Base-by-base conservation (phyloP, 768 basidiomycete genomes). In the Leccinum pellstonianum region DNA sequence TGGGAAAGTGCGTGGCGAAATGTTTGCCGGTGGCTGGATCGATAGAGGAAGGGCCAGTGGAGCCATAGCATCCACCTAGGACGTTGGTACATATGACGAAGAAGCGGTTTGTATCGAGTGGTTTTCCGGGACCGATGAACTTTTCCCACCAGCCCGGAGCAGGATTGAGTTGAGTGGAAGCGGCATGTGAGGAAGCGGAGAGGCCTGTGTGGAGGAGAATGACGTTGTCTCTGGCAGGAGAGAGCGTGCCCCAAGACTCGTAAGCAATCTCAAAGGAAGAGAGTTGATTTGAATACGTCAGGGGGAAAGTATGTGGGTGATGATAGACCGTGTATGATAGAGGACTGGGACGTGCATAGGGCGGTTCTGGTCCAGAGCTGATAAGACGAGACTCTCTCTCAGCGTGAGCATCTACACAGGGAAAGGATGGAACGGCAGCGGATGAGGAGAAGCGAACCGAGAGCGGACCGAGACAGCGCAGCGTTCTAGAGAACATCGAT, bases 141-240 rank as follows among this genome's bases (percentile, higher is more conserved):
- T 90, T 89, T 76, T 98, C 92, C 97, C 97, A 99, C 97, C 97
- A 99, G 4, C 97, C 96, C 9, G 90, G 86, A 0, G 90, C 75
- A 2, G 88, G 82, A 66, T 96, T 99, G 4, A 78, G 72, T 4
- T 79, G 68, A 0, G 94, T 94, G 21, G 91, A 87, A 3, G 93
- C 91, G 0, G 95, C 93, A 76, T 99, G 97, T 0, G 95, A 97
- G 1, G 93, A 95, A 0, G 95, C 97, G 11, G 93, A 95, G 3
- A 99, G 83, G 17, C 97, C 97, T 0, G 97, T 99, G 68, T 98
- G 95, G 11, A 99, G 83, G 12, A 99, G 86, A 52, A 99, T 95
- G 52, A 83, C 96, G 69, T 99, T 98, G 73, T 93, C 88, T 48
- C 80, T 82, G 7, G 77, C 66, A 0, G 88, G 78, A 23, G 91